These are phyloP conservation scores for Blechomonas ayalai DNA, from an alignment of 208 protist species.

Conservation along the genomic window DNA sequence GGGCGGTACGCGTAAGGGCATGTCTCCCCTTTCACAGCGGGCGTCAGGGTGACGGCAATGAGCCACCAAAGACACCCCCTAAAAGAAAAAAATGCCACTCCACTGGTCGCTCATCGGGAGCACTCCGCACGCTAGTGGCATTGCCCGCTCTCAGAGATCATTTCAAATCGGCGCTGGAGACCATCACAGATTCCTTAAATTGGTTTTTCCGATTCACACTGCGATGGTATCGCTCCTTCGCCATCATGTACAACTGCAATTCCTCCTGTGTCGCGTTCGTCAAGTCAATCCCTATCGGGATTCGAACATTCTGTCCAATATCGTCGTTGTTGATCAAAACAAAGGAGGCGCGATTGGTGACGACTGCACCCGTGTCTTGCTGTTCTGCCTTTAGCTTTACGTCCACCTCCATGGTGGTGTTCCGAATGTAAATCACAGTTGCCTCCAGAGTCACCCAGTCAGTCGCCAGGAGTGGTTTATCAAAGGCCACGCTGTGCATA, in stretches of 20 bases:
- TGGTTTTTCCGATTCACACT: slow-evolving; percentile 23
- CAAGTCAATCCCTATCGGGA: slow-evolving; percentile 67
- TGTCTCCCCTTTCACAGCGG: too few relatives aligned
- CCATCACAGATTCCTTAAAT: slow-evolving; percentile 2
- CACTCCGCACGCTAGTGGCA: too few relatives aligned
- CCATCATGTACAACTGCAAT: slow-evolving; percentile 58
- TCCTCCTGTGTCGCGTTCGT: slow-evolving; percentile 56
- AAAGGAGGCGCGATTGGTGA: slow-evolving; percentile 84
- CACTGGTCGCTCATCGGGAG: too few relatives aligned
- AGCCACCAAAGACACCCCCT: too few relatives aligned
- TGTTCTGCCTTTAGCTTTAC: slow-evolving; percentile 67
- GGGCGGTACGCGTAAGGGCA: too few relatives aligned
- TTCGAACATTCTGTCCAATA: slow-evolving; percentile 68
- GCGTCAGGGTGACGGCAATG: too few relatives aligned
- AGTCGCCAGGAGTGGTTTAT: slow-evolving; percentile 72
- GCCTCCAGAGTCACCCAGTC: slow-evolving; percentile 86
- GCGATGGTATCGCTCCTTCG: slow-evolving; percentile 41
- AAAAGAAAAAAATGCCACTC: neutral
- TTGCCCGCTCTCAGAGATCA: too few relatives aligned
- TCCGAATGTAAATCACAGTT: slow-evolving; percentile 80
- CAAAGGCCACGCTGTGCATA: slow-evolving; percentile 89
- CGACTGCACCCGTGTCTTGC: slow-evolving; percentile 20
- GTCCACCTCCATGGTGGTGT: slow-evolving; percentile 89
- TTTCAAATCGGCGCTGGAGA: neutral
- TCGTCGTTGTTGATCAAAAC: slow-evolving; percentile 81